phyloP scores from a whole-genome alignment of 129 eudicot genomes.

The Chrysanthemum makinoi region DNA sequence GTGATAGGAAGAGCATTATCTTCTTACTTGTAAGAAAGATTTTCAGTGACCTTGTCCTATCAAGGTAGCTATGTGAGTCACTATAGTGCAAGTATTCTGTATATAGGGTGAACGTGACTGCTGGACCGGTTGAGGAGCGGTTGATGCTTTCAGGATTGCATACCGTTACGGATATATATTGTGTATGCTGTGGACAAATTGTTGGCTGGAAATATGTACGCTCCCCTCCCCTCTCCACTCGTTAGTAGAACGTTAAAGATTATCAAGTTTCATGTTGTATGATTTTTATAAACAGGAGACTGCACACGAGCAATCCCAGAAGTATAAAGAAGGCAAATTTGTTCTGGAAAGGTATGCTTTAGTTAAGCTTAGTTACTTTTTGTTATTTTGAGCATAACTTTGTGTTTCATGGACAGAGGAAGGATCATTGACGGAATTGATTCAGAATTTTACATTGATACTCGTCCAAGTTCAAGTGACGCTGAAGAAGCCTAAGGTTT shows the following conservation, averaged over 20 bases:
- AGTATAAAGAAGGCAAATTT: slow-evolving; percentile 85
- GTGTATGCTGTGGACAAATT: slow-evolving; percentile 91
- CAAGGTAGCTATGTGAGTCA: slow-evolving; percentile 21
- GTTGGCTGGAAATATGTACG: slow-evolving; percentile 97
- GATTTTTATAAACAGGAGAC: slow-evolving; percentile 37
- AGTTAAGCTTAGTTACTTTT: neutral
- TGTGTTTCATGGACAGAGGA: slow-evolving; percentile 45
- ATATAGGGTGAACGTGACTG: slow-evolving; percentile 66
- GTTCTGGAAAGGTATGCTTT: slow-evolving; percentile 63
- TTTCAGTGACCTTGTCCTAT: slow-evolving; percentile 8
- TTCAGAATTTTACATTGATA: slow-evolving; percentile 78
- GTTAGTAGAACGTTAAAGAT: slow-evolving; percentile 10
- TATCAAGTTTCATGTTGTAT: neutral
- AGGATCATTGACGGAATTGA: slow-evolving; percentile 77
- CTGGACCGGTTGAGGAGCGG: slow-evolving; percentile 81
- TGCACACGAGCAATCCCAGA: slow-evolving; percentile 71
- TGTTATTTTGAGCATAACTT: neutral
- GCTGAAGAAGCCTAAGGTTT: slow-evolving; percentile 53
- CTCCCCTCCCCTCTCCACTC: neutral
- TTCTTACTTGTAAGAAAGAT: slow-evolving; percentile 3
- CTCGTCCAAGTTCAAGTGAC: slow-evolving; percentile 69
- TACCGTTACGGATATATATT: slow-evolving; percentile 81
- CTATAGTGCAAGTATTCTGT: slow-evolving; percentile 23
- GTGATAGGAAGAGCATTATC: slow-evolving; percentile 9
- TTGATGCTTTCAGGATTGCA: slow-evolving; percentile 88